Base-by-base conservation (phyloP, 768 basidiomycete genomes). In the Guyanaporus albipodus region DNA sequence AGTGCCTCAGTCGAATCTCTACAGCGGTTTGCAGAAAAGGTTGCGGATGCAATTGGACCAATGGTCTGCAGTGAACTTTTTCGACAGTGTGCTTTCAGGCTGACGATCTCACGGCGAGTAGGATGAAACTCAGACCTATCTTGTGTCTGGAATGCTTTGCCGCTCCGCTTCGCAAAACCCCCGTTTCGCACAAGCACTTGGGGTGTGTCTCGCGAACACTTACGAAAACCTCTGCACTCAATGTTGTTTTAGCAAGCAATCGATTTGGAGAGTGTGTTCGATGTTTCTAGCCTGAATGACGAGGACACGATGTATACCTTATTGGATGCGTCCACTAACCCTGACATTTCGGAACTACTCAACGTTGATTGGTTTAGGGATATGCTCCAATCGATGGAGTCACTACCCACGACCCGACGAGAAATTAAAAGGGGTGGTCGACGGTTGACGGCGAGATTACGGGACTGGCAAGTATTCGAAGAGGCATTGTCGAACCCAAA, bases 161-260 rank as follows among this genome's bases (percentile, higher is more conserved):
- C 76, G 82, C 48, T 70, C 79, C 6, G 84, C 85, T 6, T 81
- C 82, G 21, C 87, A 90, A 60, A 73, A 76, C 56, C 79, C 83
- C 3, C 61, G 58, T 15, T 50, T 78, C 47, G 60, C 70, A 7
- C 63, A 59, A 31, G 51, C 61, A 18, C 69, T 80, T 11, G 66
- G 87, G 64, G 78, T 81, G 21, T 55, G 66, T 45, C 28, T 15
- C 15, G 3, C 8, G 8, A 8, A 24, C 21, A 24, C 6, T n/a
- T n/a, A n/a, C 4, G 26, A 29, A 14, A 9, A 11, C n/a, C n/a
- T 29, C 1, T 37, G 3, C 36, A 2, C 12, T 18, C 46, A 62
- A 38, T 44, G 15, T 51, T 21, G 32, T 31, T 47, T 6, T 52
- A 88, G 86, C 74, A 78, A 66, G 69, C 73, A n/a, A 58, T 87